A percentile compares a stretch with the other conserved stretches of the same genome.
phyloP scores from a whole-genome alignment of 2,329 filamentous ascomycete species.

The Alternaria sp. region DNA sequence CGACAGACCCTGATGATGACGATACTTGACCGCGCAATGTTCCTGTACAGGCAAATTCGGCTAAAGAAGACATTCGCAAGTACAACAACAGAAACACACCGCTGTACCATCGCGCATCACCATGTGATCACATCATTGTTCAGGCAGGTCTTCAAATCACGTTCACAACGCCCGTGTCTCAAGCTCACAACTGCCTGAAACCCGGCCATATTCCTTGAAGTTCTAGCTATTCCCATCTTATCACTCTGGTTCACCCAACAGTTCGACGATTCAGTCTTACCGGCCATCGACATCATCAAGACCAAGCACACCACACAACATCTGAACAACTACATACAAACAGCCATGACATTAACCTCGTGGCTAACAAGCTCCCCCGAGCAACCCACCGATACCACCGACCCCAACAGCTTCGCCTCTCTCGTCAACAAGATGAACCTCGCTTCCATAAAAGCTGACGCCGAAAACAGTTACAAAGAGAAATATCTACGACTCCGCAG shows the following conservation, averaged over 20 bases:
- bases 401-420: neutral
- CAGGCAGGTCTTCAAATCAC: neutral
- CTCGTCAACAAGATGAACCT: neutral
- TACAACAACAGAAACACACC: neutral
- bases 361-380: neutral
- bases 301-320: neutral
- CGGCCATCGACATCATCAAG: neutral
- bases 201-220: neutral
- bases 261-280: neutral
- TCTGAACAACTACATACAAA: neutral
- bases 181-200: neutral
- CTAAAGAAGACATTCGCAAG: neutral
- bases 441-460: neutral
- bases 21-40: neutral
- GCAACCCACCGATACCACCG: neutral
- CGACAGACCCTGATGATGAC: no score
- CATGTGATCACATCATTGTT: neutral
- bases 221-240: neutral
- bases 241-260: neutral
- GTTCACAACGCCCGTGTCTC: neutral
- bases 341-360: neutral
- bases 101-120: neutral
- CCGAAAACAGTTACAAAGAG: neutral
- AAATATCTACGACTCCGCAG: neutral
- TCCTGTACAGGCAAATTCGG: neutral